Evolutionary conservation across 345 rosid genomes (phyloP).

Genomic region (Eucalyptus camaldulensis): DNA sequence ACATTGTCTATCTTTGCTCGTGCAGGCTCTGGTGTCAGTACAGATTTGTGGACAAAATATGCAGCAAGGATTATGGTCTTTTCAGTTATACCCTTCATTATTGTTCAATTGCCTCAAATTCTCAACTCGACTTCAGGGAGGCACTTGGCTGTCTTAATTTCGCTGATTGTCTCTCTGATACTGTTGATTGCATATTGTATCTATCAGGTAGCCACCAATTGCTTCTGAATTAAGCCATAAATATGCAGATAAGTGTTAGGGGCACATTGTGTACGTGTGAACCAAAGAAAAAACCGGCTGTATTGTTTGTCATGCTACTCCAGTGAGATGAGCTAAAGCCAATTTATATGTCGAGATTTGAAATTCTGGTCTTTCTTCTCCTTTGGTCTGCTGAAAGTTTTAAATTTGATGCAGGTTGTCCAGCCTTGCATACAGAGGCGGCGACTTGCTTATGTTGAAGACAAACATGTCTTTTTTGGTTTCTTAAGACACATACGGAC

Average conservation of each 20-base stretch:
- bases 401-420: slow-evolving; percentile 14
- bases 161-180: slow-evolving; percentile 14
- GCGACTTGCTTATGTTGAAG: slow-evolving; percentile 61
- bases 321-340: neutral
- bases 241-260: neutral
- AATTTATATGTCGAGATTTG: neutral
- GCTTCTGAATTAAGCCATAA: neutral
- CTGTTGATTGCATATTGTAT: slow-evolving; percentile 27
- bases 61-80: slow-evolving; percentile 30
- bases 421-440: slow-evolving; percentile 93
- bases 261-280: neutral
- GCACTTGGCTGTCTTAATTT: slow-evolving; percentile 19
- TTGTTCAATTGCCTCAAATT: slow-evolving; percentile 30
- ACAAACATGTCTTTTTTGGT: slow-evolving; percentile 46
- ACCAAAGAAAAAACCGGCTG: neutral
- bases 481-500: slow-evolving; percentile 23
- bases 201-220: slow-evolving; percentile 18
- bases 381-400: neutral
- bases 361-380: neutral
- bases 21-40: slow-evolving; percentile 19
- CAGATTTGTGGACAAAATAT: slow-evolving; percentile 37
- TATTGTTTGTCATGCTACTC: neutral
- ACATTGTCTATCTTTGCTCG: neutral
- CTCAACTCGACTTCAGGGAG: slow-evolving; percentile 21
- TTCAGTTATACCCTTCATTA: slow-evolving; percentile 24